Base-by-base conservation (phyloP, 257 asterid genomes). In the Salvia hispanica region DNA sequence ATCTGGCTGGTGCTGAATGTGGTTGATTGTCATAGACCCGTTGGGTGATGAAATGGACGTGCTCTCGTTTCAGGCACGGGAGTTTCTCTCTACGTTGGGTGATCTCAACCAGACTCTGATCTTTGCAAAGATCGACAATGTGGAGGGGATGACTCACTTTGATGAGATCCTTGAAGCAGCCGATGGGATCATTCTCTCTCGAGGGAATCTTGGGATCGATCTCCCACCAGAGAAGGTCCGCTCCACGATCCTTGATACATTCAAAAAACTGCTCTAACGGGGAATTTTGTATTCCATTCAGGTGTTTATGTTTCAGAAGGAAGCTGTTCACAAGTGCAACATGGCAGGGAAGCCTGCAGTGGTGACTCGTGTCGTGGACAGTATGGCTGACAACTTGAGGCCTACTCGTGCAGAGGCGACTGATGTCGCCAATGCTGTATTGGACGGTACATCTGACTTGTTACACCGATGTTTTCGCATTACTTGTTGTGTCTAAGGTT, bases 331-430 rank as follows among this genome's bases (percentile, higher is more conserved):
- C 83, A 92, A 92, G 80, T 92, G 98, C 74, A 92, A 92, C 72
- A 76, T 86, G 76, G 97, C 93, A 21, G 98, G 98, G 74, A 92
- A 92, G 82, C 98, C 98, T 16, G 91, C 93, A 7, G 96, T 92
- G 47, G 80, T 92, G 62, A 92, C 98, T 54, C 98, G 98, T 48
- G 96, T 92, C 50, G 97, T 92, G 4, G 98, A 90, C 77, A 86
- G 95, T 59, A 92, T 92, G 98, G 88, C 98, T 0, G 92, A 90
- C 84, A 92, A 92, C 73, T 78, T 90, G 70, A 84, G 98, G 76
- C 98, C 97, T 25, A 90, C 98, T 59, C 98, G 98, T 81, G 98
- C 98, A 4, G 98, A 92, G 83, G 98, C 98, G 67, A 92, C 98
- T 48, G 97, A 92, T 76, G 95, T 92, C 44, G 98, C 98, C 57